A percentile compares a stretch with the other conserved stretches of the same genome.
Conservation (phyloP, 305 asterid genomes). For the Rubia occidens region DNA sequence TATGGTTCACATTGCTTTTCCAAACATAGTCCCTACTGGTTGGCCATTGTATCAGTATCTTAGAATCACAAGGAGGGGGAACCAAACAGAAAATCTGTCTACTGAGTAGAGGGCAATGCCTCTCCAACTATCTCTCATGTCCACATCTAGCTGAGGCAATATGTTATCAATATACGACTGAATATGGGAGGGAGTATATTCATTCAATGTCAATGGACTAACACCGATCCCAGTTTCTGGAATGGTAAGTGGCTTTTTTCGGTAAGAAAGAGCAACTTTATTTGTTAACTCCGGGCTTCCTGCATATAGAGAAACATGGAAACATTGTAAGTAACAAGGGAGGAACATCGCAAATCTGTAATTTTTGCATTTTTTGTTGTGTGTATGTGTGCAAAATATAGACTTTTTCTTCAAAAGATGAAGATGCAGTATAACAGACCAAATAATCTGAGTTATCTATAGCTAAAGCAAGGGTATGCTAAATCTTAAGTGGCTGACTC, state of each 20-base stretch:
- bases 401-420: no score
- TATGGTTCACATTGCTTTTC: constrained; percentile 86
- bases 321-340: no score
- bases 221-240: constrained; percentile 62
- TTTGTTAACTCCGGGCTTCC: constrained; percentile 41
- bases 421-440: no score
- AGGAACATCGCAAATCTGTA: no score
- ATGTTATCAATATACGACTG: constrained; percentile 53
- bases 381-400: no score
- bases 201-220: constrained; percentile 67
- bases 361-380: no score
- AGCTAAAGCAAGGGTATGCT: no score
- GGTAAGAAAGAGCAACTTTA: constrained; percentile 52
- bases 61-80: constrained; percentile 80
- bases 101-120: constrained; percentile 68
- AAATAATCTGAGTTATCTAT: no score
- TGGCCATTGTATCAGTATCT: constrained; percentile 85
- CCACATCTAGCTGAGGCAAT: constrained; percentile 48
- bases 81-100: constrained; percentile 76
- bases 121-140: constrained; percentile 74
- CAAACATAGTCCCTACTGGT: constrained; percentile 80
- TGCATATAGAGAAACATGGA: constrained; percentile 20
- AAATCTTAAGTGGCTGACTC: no score
- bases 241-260: constrained; percentile 39
- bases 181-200: constrained; percentile 81